Percentiles rank a stretch among this genome's conserved stretches.
Conservation (phyloP, 2,329 filamentous ascomycete genomes). For the Plectosphaerella cucumerina region DNA sequence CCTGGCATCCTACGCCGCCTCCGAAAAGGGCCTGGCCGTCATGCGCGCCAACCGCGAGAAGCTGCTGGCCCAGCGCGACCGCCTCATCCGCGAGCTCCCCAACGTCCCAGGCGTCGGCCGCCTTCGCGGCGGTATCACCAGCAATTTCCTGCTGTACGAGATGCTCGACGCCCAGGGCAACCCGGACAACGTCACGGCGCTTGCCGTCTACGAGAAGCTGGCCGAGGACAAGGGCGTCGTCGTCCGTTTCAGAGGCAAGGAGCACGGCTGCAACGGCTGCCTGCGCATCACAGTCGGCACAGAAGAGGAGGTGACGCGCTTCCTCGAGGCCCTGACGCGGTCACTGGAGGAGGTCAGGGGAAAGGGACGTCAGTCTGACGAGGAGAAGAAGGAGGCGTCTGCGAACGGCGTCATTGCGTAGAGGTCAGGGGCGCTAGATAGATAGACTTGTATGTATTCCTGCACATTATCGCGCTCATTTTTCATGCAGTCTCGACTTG, state of each 20-base stretch:
- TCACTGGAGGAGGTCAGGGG: conserved; percentile 42
- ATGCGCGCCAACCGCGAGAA: conserved; percentile 69
- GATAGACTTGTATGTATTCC: no score
- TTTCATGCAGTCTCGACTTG: no score
- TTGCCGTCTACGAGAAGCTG: conserved; percentile 77
- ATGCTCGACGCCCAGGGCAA: conserved; percentile 69
- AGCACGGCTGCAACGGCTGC: conserved; percentile 84
- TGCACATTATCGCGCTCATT: no score
- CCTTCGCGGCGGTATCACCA: conserved; percentile 72
- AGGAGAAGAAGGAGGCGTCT: conserved; percentile 29
- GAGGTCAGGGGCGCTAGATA: conserved; percentile 4
- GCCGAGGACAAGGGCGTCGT: conserved; percentile 87
- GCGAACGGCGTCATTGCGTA: conserved; percentile 32
- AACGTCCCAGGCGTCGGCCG: conserved; percentile 73
- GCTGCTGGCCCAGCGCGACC: conserved; percentile 72
- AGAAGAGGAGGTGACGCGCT: conserved; percentile 75
- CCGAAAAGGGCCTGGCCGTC: conserved; percentile 59
- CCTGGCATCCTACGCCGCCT: conserved; percentile 71
- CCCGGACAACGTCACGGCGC: conserved; percentile 74
- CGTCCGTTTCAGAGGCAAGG: conserved; percentile 88
- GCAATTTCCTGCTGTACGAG: conserved; percentile 90
- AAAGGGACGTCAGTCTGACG: conserved; percentile 16
- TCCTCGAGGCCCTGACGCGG: conserved; percentile 63
- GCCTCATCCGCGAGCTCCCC: conserved; percentile 70
- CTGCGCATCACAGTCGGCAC: conserved; percentile 91